Percentiles rank a stretch among this genome's conserved stretches.
phyloP scores from a whole-genome alignment of 2,329 filamentous ascomycete species.

The Aspergillus sp. region DNA sequence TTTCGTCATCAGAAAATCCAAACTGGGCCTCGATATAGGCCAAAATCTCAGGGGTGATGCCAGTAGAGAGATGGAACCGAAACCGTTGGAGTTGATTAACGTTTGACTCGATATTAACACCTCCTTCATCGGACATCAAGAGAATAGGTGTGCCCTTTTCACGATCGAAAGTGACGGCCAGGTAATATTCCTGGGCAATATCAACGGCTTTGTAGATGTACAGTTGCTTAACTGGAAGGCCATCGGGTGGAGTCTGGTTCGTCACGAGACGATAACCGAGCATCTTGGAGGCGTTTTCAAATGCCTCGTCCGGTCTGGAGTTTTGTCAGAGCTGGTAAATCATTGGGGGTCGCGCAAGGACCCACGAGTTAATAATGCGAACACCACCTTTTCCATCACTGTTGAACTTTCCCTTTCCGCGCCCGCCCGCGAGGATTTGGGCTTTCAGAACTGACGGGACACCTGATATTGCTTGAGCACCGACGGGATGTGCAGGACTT shows the following conservation, averaged over 20 bases:
- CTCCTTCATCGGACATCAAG: slow-evolving; percentile 34
- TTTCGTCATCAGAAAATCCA: slow-evolving; percentile 23
- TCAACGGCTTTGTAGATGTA: slow-evolving; percentile 36
- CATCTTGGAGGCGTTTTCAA: slow-evolving; percentile 26
- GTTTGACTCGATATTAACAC: slow-evolving; percentile 30
- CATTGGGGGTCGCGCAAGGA: background rate
- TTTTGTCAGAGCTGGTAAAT: background rate
- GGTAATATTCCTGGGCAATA: slow-evolving; percentile 37
- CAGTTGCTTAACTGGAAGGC: slow-evolving; percentile 30
- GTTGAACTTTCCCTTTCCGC: slow-evolving; percentile 28
- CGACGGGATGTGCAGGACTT: background rate
- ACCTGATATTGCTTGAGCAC: slow-evolving; percentile 11
- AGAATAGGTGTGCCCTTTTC: slow-evolving; percentile 39
- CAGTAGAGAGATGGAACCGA: slow-evolving; percentile 20
- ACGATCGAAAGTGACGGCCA: slow-evolving; percentile 45
- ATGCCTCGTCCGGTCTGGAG: slow-evolving; percentile 24
- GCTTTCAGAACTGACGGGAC: slow-evolving; percentile 29
- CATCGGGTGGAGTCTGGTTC: slow-evolving; percentile 25
- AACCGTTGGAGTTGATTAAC: slow-evolving; percentile 25
- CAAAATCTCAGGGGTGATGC: slow-evolving; percentile 23
- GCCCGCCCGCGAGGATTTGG: slow-evolving; percentile 31
- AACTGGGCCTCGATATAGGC: slow-evolving; percentile 22
- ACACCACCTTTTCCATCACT: slow-evolving; percentile 30
- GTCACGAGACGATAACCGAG: slow-evolving; percentile 27
- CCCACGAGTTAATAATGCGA: slow-evolving; percentile 24